phyloP scores from a whole-genome alignment of 2,329 filamentous ascomycete species.

The Epichloe elymi region DNA sequence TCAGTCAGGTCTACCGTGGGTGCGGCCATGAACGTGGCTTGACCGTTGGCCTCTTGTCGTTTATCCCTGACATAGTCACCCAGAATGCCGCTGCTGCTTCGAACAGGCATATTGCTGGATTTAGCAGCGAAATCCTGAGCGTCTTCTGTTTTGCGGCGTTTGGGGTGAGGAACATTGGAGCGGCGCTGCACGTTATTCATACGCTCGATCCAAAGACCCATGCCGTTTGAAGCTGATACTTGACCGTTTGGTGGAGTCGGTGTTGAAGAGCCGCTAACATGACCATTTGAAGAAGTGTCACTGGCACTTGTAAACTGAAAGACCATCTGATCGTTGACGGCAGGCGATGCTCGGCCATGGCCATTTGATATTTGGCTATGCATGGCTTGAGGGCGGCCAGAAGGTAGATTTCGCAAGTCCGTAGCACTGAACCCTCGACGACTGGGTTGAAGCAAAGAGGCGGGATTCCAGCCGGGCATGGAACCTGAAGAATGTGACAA shows the following conservation, averaged over 20 bases:
- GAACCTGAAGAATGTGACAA: conserved; percentile 14
- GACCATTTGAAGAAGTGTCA: conserved; percentile 20
- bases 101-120: conserved; percentile 13
- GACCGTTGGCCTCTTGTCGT: conserved; percentile 28
- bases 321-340: conserved; percentile 17
- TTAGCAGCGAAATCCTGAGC: conserved; percentile 28
- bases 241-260: conserved; percentile 17
- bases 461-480: conserved; percentile 28
- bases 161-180: conserved; percentile 41
- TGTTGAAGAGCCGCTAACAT: conserved; percentile 21
- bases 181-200: conserved; percentile 65
- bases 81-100: conserved; percentile 41
- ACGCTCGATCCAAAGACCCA: conserved; percentile 56
- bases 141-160: conserved; percentile 48
- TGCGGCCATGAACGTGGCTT: conserved; percentile 15
- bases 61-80: conserved; percentile 54
- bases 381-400: conserved; percentile 11
- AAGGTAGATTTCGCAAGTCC: conserved; percentile 13
- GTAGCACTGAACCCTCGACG: conserved; percentile 17
- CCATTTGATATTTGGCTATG: not conserved
- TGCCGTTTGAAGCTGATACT: conserved; percentile 23
- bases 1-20: conserved; percentile 47
- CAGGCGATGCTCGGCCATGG: conserved; percentile 9
- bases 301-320: conserved; percentile 30
- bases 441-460: conserved; percentile 26